Evolutionary conservation across 2,329 filamentous ascomycete species (phyloP).

Genomic region (Penicillium carneum): DNA sequence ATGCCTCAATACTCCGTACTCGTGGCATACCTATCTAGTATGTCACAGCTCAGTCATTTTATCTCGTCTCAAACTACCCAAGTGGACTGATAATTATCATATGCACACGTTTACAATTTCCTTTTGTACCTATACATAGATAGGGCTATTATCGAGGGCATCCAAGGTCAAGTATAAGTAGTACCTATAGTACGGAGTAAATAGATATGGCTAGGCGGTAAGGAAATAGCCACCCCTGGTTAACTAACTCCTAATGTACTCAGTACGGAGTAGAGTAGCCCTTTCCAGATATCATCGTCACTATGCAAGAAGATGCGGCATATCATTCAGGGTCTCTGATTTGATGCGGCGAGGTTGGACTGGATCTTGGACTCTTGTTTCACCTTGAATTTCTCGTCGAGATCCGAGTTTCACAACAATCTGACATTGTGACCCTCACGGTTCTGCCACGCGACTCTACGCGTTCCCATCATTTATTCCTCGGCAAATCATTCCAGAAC

Average conservation of each 20-base stretch:
- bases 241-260: background rate
- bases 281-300: background rate
- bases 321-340: background rate
- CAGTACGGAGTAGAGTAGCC: background rate
- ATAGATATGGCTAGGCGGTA: background rate
- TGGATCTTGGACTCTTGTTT: background rate
- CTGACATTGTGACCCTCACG: background rate
- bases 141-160: background rate
- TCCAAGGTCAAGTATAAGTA: background rate
- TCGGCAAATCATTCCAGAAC: background rate
- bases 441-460: background rate
- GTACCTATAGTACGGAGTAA: no score
- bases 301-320: background rate
- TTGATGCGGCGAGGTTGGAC: no score
- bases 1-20: background rate
- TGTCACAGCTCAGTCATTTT: background rate
- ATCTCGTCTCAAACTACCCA: background rate
- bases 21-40: background rate
- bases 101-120: background rate
- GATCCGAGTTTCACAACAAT: background rate
- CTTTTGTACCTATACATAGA: no score
- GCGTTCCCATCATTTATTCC: background rate
- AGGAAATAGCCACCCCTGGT: background rate
- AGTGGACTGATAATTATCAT: no score
- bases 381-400: background rate